Base-by-base conservation (phyloP, 805 yeast species). In the Candida verbasci region DNA sequence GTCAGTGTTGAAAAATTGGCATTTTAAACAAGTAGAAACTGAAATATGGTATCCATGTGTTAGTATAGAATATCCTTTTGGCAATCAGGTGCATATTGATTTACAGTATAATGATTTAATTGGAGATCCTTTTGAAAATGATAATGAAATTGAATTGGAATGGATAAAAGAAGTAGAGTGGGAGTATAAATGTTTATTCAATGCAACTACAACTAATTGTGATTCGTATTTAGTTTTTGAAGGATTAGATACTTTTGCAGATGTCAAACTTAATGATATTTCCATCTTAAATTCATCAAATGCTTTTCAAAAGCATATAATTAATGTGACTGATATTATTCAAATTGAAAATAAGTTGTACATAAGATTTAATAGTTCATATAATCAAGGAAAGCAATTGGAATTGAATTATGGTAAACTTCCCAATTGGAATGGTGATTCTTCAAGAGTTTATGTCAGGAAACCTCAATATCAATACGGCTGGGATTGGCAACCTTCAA, bases 401-500 rank as follows among this genome's bases (percentile, higher is more conserved):
- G 68, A 62, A 32, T 37, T 47, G 37, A 40, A 50, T 18, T 48
- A 55, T 34, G 62, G 61, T 7, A 48, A 47, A 38, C 41, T 50
- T 16, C 34, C 22, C 8, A 57, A 58, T n/a, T 70, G 54, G 49
- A 65, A 68, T 39, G 76, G 75, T 3, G 75, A 72, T 16, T 42
- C 63, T 10, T 51, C 62, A 32, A 55, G 79, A 24, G 48, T 65
- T 37, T 64, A 69, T 34, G 61, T 67, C 12, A 55, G 79, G 41
- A 72, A 72, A 46, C 74, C 78, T 1, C 78, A 70, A 48, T 72
- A 72, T 46, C 75, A 72, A 39, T 73, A 58, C 44, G 78, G 79
- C 1, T 73, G 78, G 79, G 79, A 73, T 47, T 73, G 78, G 79
- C 77, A 76, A 12, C 72, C 72, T 4, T 23, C 24, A 23, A 32